Conservation (phyloP, 345 rosid species). For the Euphorbia pulcherrima region DNA sequence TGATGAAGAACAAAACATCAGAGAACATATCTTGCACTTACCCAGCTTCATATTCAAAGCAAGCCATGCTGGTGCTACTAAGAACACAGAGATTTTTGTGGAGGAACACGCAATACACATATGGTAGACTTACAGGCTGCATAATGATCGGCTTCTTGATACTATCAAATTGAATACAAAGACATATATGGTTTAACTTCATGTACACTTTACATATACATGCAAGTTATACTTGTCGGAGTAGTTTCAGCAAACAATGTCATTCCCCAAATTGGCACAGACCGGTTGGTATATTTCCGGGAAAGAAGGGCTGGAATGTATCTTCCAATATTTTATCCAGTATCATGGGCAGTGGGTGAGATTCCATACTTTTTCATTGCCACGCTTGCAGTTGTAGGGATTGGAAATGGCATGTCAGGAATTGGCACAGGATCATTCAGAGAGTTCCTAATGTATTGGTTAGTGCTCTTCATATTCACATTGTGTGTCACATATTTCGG, state of each 20-base stretch:
- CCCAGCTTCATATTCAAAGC: constrained; percentile 25
- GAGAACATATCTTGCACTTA: constrained; percentile 15
- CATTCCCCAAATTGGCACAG: constrained; percentile 36
- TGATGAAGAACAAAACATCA: constrained; percentile 11
- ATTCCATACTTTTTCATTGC: constrained; percentile 33
- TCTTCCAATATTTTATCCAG: constrained; percentile 35
- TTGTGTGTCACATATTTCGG: constrained; percentile 30
- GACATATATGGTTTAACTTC: constrained; percentile 27
- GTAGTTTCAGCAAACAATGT: constrained; percentile 31
- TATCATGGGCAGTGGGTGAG: constrained; percentile 37
- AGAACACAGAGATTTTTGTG: constrained; percentile 36
- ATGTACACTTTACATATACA: constrained; percentile 23
- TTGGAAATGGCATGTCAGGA: constrained; percentile 34
- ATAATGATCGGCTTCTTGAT: constrained; percentile 28
- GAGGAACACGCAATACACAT: constrained; percentile 33
- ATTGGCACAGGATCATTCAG: constrained; percentile 25
- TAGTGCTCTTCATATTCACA: constrained; percentile 30
- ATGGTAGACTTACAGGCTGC: constrained; percentile 28
- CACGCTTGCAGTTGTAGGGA: constrained; percentile 30
- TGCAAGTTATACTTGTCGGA: constrained; percentile 35
- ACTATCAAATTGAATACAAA: constrained; percentile 24
- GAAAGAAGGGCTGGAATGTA: constrained; percentile 38
- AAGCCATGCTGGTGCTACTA: constrained; percentile 25
- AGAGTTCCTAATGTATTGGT: constrained; percentile 30
- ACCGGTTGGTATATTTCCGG: constrained; percentile 30